These are phyloP conservation scores for Penicillium manginii DNA, from an alignment of 495 filamentous ascomycete genomes.

Conservation along the genomic window DNA sequence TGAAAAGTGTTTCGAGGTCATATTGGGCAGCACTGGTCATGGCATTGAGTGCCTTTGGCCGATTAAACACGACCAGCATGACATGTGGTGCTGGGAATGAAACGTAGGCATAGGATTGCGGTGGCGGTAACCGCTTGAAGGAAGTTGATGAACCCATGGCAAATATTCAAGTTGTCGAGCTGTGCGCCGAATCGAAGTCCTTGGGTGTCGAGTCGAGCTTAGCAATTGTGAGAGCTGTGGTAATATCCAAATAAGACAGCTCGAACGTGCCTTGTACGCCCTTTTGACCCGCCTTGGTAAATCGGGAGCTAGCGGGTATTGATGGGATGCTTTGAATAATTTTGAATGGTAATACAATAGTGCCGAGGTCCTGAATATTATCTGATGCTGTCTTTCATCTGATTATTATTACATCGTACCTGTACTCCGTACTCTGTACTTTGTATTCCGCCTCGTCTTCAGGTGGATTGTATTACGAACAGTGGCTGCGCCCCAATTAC, in stretches of 20 bases:
- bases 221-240: too few relatives aligned
- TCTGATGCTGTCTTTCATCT: not conserved
- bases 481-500: not conserved
- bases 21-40: conserved; percentile 45
- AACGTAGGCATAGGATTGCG: conserved; percentile 17
- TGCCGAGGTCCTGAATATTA: not conserved
- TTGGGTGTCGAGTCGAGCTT: not conserved
- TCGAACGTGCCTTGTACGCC: too few relatives aligned
- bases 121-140: conserved; percentile 19
- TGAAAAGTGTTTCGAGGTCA: conserved; percentile 47
- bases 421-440: not conserved
- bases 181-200: not conserved
- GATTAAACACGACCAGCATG: conserved; percentile 38
- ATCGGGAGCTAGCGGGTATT: too few relatives aligned
- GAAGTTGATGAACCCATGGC: conserved; percentile 8
- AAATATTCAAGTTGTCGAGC: not conserved
- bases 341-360: not conserved
- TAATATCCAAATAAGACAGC: not conserved
- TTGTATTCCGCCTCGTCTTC: too few relatives aligned
- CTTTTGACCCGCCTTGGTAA: too few relatives aligned
- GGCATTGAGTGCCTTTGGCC: conserved; percentile 44
- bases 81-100: conserved; percentile 38
- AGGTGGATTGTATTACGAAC: not conserved
- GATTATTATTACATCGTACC: not conserved
- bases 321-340: too few relatives aligned